Percentiles rank a stretch among this genome's conserved stretches.
Conservation (phyloP, 306 rosid species). For the Hippophae rhamnoides region DNA sequence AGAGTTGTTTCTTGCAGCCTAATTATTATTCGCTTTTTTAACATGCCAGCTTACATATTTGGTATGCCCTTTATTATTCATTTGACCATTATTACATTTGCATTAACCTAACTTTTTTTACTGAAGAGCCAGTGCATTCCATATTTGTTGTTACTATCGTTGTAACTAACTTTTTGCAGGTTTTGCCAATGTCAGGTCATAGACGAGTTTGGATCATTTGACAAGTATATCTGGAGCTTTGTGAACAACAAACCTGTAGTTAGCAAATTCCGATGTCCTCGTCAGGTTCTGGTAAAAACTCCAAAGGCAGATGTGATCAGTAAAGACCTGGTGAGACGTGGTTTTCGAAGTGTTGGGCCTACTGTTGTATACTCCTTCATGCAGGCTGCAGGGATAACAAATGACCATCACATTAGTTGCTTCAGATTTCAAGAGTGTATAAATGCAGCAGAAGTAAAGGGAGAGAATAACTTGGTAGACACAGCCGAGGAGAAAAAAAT, state of each 20-base stretch:
- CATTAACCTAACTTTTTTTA: no score
- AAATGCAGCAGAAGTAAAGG: slow-evolving; percentile 45
- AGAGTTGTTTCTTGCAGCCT: no score
- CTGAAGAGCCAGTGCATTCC: background rate
- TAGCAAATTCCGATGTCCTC: slow-evolving; percentile 58
- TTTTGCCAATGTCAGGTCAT: slow-evolving; percentile 64
- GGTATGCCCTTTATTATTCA: no score
- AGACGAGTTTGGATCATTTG: slow-evolving; percentile 61
- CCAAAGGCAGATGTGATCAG: slow-evolving; percentile 77
- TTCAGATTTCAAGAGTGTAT: slow-evolving; percentile 66
- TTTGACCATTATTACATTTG: no score
- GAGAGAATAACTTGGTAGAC: slow-evolving; percentile 25
- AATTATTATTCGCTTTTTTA: no score
- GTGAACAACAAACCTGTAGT: slow-evolving; percentile 64
- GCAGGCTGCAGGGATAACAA: slow-evolving; percentile 67
- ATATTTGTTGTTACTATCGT: slow-evolving; percentile 23
- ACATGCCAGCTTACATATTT: no score
- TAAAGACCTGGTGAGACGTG: slow-evolving; percentile 68
- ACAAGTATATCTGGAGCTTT: slow-evolving; percentile 73
- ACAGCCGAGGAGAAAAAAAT: slow-evolving; percentile 25
- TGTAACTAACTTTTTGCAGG: slow-evolving; percentile 58
- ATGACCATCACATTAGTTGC: slow-evolving; percentile 69
- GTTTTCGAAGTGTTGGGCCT: slow-evolving; percentile 69
- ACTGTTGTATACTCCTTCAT: slow-evolving; percentile 69
- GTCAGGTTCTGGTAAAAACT: slow-evolving; percentile 70